Evolutionary conservation across 805 yeast genomes (phyloP).

Genomic region (Yarrowia hollandica): DNA sequence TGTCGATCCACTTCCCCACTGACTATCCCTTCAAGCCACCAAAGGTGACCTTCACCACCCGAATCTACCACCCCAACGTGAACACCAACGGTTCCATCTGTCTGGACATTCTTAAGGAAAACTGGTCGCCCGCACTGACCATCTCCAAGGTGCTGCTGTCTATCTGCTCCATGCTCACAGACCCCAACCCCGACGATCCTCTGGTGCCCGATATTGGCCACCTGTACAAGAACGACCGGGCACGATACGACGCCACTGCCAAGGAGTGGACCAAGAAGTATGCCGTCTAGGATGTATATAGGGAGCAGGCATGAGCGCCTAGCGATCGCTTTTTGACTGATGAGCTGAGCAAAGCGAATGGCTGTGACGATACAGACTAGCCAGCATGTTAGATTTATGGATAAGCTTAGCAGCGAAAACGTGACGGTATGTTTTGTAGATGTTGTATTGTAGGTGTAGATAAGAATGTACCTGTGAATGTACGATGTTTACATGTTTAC

Average conservation of each 20-base stretch:
- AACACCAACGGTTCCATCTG: slow-evolving; percentile 95
- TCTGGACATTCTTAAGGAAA: slow-evolving; percentile 93
- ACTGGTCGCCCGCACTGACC: slow-evolving; percentile 98
- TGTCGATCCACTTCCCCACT: slow-evolving; percentile 96
- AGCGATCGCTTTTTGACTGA: background rate
- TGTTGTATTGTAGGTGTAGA: background rate
- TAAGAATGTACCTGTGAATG: too few relatives aligned
- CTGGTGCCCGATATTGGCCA: slow-evolving; percentile 98
- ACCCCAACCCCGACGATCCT: slow-evolving; percentile 99
- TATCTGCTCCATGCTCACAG: slow-evolving; percentile 92
- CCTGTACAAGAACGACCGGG: slow-evolving; percentile 88
- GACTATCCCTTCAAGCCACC: slow-evolving; percentile 99
- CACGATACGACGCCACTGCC: slow-evolving; percentile 94
- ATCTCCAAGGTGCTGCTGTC: slow-evolving; percentile 93
- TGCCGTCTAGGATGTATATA: slow-evolving; percentile 61
- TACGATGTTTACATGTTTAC: too few relatives aligned
- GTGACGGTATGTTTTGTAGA: too few relatives aligned
- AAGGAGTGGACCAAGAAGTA: slow-evolving; percentile 98
- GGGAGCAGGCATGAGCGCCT: slow-evolving; percentile 12
- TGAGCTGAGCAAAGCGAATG: slow-evolving; percentile 6
- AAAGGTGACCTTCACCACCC: slow-evolving; percentile 85
- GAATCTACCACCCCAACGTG: slow-evolving; percentile 96
- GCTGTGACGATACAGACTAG: slow-evolving; percentile 24
- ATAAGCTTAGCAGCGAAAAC: too few relatives aligned
- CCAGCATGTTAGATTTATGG: slow-evolving; percentile 19